phyloP scores from a whole-genome alignment of 2,329 filamentous ascomycete species.

The Fusarium ramigenum region DNA sequence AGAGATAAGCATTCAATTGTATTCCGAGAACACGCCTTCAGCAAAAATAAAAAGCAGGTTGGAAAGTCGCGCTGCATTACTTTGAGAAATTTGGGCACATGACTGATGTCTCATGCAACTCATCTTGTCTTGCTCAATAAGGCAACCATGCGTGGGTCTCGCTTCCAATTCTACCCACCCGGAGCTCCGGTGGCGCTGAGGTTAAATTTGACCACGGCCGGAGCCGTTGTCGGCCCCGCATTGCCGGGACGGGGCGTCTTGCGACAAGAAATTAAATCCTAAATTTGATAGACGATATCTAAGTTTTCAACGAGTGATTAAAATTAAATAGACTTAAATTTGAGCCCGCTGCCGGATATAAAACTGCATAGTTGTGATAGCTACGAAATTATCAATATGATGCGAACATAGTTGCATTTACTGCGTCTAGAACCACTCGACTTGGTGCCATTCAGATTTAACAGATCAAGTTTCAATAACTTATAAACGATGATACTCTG shows the following conservation, averaged over 20 bases:
- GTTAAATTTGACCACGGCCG: constrained; percentile 13
- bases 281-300: not conserved
- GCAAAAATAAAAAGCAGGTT: not conserved
- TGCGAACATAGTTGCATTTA: not conserved
- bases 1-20: not conserved
- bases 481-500: not conserved
- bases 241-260: not conserved
- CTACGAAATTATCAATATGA: not conserved
- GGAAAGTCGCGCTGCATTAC: not conserved
- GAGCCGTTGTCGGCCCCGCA: constrained; percentile 15
- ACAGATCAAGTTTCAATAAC: too few relatives aligned
- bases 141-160: constrained; percentile 12
- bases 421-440: not conserved
- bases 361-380: not conserved
- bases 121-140: not conserved
- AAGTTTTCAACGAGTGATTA: not conserved
- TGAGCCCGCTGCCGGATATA: not conserved
- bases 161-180: constrained; percentile 4
- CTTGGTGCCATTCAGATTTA: not conserved
- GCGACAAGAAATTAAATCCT: not conserved
- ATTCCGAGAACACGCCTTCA: too few relatives aligned
- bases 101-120: constrained; percentile 6
- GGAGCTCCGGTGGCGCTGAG: not conserved
- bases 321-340: not conserved
- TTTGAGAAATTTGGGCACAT: not conserved